These are phyloP conservation scores for Tetracladium maxilliforme DNA, from an alignment of 2,329 filamentous ascomycete species.

Conservation along the genomic window DNA sequence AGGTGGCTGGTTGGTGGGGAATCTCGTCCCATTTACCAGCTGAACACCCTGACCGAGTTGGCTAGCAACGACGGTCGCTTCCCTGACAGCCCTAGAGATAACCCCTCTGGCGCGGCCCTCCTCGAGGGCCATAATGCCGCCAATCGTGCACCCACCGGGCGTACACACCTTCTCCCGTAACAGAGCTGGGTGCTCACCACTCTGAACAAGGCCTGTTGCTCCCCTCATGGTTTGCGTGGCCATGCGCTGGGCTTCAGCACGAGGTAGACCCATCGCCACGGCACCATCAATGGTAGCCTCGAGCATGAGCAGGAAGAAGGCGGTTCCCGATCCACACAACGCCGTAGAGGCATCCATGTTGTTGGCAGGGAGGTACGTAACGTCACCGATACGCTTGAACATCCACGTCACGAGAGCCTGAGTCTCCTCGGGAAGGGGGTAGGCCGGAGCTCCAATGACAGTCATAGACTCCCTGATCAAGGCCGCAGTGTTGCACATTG, in stretches of 20 bases:
- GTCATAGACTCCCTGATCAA: constrained; percentile 73
- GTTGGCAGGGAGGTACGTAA: constrained; percentile 49
- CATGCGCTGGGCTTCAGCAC: constrained; percentile 61
- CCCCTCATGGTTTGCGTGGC: constrained; percentile 68
- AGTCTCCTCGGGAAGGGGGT: constrained; percentile 37
- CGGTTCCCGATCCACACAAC: constrained; percentile 60
- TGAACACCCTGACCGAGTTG: constrained; percentile 43
- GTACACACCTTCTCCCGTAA: constrained; percentile 65
- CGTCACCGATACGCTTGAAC: constrained; percentile 59
- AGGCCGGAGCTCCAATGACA: constrained; percentile 50
- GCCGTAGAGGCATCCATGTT: constrained; percentile 63
- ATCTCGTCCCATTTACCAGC: constrained; percentile 30
- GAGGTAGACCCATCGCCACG: constrained; percentile 63
- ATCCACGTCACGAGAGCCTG: constrained; percentile 56
- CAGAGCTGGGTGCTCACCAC: constrained; percentile 61
- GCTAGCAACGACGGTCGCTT: constrained; percentile 56
- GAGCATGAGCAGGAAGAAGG: constrained; percentile 61
- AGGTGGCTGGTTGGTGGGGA: too few species aligned
- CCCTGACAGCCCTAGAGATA: constrained; percentile 52
- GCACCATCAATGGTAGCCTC: constrained; percentile 66
- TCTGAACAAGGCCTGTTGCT: constrained; percentile 47
- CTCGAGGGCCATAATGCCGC: constrained; percentile 58
- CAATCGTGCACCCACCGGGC: constrained; percentile 66
- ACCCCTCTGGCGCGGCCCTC: constrained; percentile 55
- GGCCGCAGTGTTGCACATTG: constrained; percentile 75